phyloP scores from a whole-genome alignment of 2,329 filamentous ascomycete genomes.

The Botrytis galanthina region DNA sequence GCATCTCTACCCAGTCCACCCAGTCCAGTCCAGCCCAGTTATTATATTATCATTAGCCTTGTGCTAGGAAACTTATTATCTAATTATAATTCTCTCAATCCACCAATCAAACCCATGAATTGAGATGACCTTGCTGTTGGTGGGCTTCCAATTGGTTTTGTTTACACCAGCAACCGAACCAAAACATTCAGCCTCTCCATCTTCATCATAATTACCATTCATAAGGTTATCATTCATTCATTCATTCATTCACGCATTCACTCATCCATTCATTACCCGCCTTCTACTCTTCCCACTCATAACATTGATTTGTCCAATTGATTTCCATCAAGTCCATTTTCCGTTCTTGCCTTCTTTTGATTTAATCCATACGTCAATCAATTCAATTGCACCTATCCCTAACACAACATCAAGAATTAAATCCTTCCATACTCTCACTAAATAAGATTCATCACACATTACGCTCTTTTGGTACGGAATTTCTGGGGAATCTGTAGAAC shows the following conservation, averaged over 20 bases:
- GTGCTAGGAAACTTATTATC: conserved; percentile 1
- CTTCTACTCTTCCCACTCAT: neutral
- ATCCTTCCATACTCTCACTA: neutral
- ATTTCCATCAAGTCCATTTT: neutral
- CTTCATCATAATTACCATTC: neutral
- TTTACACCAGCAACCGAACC: conserved; percentile 17
- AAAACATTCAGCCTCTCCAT: conserved; percentile 14
- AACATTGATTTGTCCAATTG: neutral
- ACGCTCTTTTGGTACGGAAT: neutral
- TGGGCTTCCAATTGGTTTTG: conserved; percentile 9
- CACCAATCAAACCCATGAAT: neutral
- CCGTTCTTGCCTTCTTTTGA: neutral
- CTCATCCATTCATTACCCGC: no score
- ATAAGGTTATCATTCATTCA: neutral
- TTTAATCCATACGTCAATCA: neutral
- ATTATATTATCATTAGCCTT: neutral
- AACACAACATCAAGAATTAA: neutral
- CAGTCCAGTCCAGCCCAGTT: no score
- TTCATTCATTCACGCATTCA: neutral
- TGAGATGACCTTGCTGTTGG: neutral
- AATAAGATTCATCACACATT: neutral
- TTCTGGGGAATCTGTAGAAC: conserved; percentile 2
- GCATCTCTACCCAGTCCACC: neutral
- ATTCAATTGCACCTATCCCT: neutral
- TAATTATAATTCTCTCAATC: neutral